Conservation (phyloP, 805 yeast species). For the Yamadazyma tumulicola region DNA sequence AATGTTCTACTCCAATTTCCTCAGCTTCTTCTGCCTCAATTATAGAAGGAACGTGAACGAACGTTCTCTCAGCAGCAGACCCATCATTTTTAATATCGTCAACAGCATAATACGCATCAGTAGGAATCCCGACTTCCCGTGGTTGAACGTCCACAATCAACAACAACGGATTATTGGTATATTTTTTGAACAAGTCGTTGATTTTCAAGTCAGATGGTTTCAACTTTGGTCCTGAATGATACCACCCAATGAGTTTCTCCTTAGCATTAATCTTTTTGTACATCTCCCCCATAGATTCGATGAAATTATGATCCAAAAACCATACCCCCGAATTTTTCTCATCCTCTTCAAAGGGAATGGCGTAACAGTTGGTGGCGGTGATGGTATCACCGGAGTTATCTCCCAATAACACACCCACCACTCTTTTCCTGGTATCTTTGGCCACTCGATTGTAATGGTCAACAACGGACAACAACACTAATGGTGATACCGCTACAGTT, state of each 20-base stretch:
- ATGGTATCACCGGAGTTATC: slow-evolving; percentile 58
- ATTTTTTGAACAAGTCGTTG: slow-evolving; percentile 81
- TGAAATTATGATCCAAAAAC: slow-evolving; percentile 95
- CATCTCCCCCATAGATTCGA: slow-evolving; percentile 97
- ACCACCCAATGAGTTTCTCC: slow-evolving; percentile 98
- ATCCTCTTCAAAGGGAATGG: slow-evolving; percentile 97
- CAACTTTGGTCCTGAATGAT: slow-evolving; percentile 95
- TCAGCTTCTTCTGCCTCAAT: slow-evolving; percentile 99
- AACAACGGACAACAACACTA: slow-evolving; percentile 88
- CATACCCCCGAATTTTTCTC: slow-evolving; percentile 87
- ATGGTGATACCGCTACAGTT: slow-evolving; percentile 88
- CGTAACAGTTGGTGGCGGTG: slow-evolving; percentile 87
- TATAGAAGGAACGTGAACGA: slow-evolving; percentile 85
- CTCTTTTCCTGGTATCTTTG: slow-evolving; percentile 67
- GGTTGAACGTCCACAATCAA: slow-evolving; percentile 92
- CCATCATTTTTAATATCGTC: slow-evolving; percentile 98
- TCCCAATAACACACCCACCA: slow-evolving; percentile 92
- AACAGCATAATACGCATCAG: slow-evolving; percentile 89
- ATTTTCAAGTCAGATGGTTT: slow-evolving; percentile 85
- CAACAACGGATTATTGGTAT: slow-evolving; percentile 75
- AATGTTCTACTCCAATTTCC: slow-evolving; percentile 97
- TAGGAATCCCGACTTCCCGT: slow-evolving; percentile 82
- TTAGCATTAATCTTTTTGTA: slow-evolving; percentile 96
- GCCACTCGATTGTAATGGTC: slow-evolving; percentile 93
- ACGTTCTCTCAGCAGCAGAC: slow-evolving; percentile 85